Evolutionary conservation across 257 asterid species (phyloP).

Genomic region (Datura wrightii): DNA sequence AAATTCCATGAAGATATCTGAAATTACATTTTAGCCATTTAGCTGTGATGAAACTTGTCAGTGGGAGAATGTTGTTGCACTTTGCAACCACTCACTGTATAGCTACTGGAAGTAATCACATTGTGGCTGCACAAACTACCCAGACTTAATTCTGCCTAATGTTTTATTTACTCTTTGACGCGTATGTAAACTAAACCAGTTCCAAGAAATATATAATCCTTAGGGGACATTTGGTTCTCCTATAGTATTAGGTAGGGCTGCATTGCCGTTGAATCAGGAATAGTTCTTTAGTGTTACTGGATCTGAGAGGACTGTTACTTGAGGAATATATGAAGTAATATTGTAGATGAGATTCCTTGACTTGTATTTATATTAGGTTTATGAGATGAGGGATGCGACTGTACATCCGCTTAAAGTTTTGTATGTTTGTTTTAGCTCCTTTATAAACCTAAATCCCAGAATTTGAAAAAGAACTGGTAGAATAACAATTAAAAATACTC

Average conservation of each 20-base stretch:
- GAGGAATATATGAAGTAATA: conserved; percentile 9
- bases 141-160: neutral
- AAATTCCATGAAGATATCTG: conserved; percentile 9
- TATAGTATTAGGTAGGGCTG: neutral
- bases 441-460: neutral
- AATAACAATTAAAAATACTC: neutral
- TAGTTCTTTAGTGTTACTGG: neutral
- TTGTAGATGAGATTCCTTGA: conserved; percentile 4
- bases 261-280: neutral
- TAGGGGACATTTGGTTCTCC: conserved; percentile 6
- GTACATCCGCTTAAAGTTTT: neutral
- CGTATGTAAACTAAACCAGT: conserved; percentile 14
- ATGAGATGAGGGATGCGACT: conserved; percentile 24
- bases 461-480: neutral
- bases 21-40: neutral
- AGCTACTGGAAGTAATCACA: conserved; percentile 7
- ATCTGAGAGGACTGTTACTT: neutral
- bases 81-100: conserved; percentile 1
- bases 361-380: neutral
- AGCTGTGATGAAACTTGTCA: neutral
- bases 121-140: neutral
- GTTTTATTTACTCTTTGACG: neutral
- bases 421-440: neutral
- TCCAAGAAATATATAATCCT: neutral
- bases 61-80: neutral